These are phyloP conservation scores for Cinchona pubescens DNA, from an alignment of 257 asterid genomes.

Conservation along the genomic window DNA sequence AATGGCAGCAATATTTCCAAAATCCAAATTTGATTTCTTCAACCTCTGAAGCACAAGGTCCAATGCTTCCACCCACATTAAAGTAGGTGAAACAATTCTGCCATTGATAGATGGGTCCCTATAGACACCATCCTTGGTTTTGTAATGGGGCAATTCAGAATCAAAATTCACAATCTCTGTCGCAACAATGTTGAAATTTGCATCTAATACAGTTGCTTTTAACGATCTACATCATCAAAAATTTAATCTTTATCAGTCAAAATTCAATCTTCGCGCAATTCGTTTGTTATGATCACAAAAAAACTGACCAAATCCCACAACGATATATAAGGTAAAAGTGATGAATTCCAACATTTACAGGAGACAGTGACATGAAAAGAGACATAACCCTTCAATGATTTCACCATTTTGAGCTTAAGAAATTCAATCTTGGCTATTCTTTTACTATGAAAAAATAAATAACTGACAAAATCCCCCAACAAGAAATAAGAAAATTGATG, in stretches of 20 bases:
- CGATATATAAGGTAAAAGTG: background rate
- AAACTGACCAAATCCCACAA: background rate
- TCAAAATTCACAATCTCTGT: slow-evolving; percentile 78
- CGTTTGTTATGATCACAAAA: background rate
- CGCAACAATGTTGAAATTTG: slow-evolving; percentile 59
- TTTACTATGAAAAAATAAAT: background rate
- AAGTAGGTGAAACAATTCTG: slow-evolving; percentile 81
- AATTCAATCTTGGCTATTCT: background rate
- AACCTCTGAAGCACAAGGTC: slow-evolving; percentile 68
- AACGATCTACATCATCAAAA: slow-evolving; percentile 55
- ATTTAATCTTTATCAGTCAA: background rate
- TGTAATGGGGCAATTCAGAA: slow-evolving; percentile 74
- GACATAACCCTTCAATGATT: background rate
- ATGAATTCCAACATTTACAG: background rate
- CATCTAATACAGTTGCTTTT: slow-evolving; percentile 82
- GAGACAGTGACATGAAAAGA: background rate
- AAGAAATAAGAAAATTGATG: background rate
- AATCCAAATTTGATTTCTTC: slow-evolving; percentile 54
- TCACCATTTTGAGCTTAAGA: background rate
- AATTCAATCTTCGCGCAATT: slow-evolving; percentile 48
- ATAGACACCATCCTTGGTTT: slow-evolving; percentile 79
- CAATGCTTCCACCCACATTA: slow-evolving; percentile 97
- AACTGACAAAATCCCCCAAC: background rate
- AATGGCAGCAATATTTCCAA: slow-evolving; percentile 64
- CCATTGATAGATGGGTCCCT: slow-evolving; percentile 64